These are phyloP conservation scores for Cicer arietinum DNA, from an alignment of 306 rosid species.

Conservation along the genomic window DNA sequence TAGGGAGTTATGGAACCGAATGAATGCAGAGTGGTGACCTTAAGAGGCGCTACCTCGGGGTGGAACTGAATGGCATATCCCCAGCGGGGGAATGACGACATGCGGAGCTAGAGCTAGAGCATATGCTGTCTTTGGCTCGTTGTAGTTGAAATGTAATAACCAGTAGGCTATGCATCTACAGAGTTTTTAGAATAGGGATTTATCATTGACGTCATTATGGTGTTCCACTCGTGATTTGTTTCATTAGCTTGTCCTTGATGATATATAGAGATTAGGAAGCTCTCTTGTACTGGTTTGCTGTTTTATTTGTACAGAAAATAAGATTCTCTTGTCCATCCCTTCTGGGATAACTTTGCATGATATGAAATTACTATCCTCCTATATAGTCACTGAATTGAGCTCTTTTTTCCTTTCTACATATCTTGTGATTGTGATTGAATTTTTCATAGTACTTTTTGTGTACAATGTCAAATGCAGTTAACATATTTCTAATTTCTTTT, in stretches of 20 bases:
- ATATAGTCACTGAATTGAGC: neutral
- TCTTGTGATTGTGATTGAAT: constrained; percentile 18
- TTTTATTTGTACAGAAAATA: constrained; percentile 19
- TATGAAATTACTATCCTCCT: constrained; percentile 21
- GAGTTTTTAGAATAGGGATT: neutral
- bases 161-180: neutral
- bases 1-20: too few relatives aligned
- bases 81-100: too few relatives aligned
- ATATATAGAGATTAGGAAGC: neutral
- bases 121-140: constrained; percentile 8
- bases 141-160: constrained; percentile 1
- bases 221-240: constrained; percentile 13
- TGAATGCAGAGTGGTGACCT: too few relatives aligned
- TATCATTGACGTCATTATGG: constrained; percentile 1
- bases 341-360: neutral
- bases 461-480: constrained; percentile 30
- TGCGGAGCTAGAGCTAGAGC: too few relatives aligned
- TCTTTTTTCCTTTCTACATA: constrained; percentile 28
- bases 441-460: constrained; percentile 24
- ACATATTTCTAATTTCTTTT: constrained; percentile 26
- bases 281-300: constrained; percentile 9
- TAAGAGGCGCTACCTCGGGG: too few relatives aligned
- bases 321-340: constrained; percentile 27
- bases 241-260: constrained; percentile 23
- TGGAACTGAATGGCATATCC: too few relatives aligned